Percentiles rank a stretch among this genome's conserved stretches.
These are phyloP conservation scores for Phytophthora podocarpi DNA, from an alignment of 352 stramenopile genomes.

Conservation along the genomic window DNA sequence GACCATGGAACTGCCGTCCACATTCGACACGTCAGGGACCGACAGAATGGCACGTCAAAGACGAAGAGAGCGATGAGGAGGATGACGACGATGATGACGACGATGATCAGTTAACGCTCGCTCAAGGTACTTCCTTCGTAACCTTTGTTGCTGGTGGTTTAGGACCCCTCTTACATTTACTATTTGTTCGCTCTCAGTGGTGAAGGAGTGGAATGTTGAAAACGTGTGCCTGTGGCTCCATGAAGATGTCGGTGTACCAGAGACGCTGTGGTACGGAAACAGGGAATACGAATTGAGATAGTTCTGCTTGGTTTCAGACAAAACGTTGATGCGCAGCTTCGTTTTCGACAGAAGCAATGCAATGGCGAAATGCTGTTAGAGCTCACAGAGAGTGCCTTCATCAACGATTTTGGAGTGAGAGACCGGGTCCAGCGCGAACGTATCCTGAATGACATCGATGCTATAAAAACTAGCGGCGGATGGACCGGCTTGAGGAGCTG, in stretches of 20 bases:
- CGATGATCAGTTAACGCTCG: constrained; percentile 62
- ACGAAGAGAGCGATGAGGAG: constrained; percentile 50
- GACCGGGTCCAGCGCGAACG: constrained; percentile 68
- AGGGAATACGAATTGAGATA: background rate
- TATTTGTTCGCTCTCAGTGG: constrained; percentile 41
- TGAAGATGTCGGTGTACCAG: constrained; percentile 72
- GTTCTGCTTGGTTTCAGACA: no score
- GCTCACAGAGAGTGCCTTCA: constrained; percentile 74
- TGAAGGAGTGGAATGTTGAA: constrained; percentile 81
- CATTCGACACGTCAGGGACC: constrained; percentile 63
- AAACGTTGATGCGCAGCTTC: constrained; percentile 37
- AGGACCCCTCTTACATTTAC: no score
- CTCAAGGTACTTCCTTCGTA: constrained; percentile 48
- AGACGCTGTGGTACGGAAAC: constrained; percentile 64
- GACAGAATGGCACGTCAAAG: constrained; percentile 37
- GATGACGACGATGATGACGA: constrained; percentile 58
- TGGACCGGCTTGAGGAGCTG: no score
- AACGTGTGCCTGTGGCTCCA: constrained; percentile 83
- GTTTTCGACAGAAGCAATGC: constrained; percentile 70
- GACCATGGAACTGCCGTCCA: constrained; percentile 43
- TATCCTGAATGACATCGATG: constrained; percentile 78
- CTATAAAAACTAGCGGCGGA: constrained; percentile 78
- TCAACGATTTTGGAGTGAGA: constrained; percentile 78
- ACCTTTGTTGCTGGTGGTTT: background rate
- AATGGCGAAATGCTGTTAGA: constrained; percentile 75